Percentiles rank a stretch among this genome's conserved stretches.
phyloP scores from a whole-genome alignment of 148 eudicot genomes.

The Rhododendron mucronatum region DNA sequence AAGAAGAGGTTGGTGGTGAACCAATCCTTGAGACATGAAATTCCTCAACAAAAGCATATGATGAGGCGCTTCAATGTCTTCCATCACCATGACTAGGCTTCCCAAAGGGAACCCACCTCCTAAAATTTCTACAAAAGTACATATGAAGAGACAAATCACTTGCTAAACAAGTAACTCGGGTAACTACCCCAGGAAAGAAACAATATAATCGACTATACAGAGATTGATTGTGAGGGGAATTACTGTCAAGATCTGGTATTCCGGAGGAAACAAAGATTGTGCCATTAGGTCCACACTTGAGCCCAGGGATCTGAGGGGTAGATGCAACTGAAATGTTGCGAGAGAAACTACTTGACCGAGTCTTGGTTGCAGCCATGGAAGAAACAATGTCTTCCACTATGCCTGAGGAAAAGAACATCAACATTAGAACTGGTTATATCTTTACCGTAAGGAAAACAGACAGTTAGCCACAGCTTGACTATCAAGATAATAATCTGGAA shows the following conservation, averaged over 20 bases:
- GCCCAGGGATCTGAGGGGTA: conserved; percentile 51
- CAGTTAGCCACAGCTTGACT: neutral
- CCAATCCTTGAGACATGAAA: conserved; percentile 95
- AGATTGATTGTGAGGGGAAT: conserved; percentile 6
- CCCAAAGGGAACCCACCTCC: conserved; percentile 94
- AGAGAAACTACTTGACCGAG: conserved; percentile 48
- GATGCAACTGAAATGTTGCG: conserved; percentile 41
- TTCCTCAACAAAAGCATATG: conserved; percentile 90
- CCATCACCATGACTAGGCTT: conserved; percentile 89
- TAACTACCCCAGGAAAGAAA: neutral
- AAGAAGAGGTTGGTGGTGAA: conserved; percentile 82
- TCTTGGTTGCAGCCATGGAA: conserved; percentile 38
- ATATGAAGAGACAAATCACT: neutral
- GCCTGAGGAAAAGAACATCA: conserved; percentile 1
- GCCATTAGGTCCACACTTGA: conserved; percentile 84
- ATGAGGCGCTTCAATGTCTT: conserved; percentile 96
- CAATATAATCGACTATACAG: neutral
- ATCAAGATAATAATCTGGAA: neutral
- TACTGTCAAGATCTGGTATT: conserved; percentile 93
- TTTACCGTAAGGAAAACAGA: neutral
- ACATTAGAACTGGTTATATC: neutral
- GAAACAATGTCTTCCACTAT: neutral
- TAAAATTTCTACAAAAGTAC: conserved; percentile 52
- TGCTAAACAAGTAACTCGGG: neutral
- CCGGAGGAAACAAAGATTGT: conserved; percentile 78